phyloP scores from a whole-genome alignment of 2,329 filamentous ascomycete species.

The Colletotrichum ledebouriae region DNA sequence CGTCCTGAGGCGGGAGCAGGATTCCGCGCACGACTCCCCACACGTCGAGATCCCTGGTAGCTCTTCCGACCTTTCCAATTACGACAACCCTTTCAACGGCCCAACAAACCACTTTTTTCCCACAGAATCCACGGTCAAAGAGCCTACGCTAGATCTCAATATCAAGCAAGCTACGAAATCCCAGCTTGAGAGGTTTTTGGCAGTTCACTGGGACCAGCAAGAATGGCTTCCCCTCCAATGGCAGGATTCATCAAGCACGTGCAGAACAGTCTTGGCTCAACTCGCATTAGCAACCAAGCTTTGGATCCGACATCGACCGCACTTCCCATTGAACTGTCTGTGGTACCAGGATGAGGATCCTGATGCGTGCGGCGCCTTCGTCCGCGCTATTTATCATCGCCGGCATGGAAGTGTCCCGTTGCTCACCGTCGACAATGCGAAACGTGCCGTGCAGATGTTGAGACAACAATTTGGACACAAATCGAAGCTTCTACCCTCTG shows the following conservation, averaged over 20 bases:
- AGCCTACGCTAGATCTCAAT: conserved; percentile 3
- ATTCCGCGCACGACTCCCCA: no score
- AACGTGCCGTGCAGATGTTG: conserved; percentile 8
- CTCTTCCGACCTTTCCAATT: not conserved
- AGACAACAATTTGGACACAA: conserved; percentile 8
- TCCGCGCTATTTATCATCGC: conserved; percentile 3
- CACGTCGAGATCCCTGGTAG: not conserved
- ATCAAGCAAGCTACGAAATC: conserved; percentile 10
- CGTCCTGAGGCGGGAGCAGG: not conserved
- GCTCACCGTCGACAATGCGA: conserved; percentile 6
- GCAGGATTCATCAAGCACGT: conserved; percentile 13
- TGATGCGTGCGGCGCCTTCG: not conserved
- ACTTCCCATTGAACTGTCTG: not conserved
- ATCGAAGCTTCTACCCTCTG: not conserved
- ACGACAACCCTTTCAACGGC: not conserved
- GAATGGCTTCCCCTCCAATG: conserved; percentile 13
- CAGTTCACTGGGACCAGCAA: conserved; percentile 1
- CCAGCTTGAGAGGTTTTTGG: conserved; percentile 8
- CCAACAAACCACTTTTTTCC: not conserved
- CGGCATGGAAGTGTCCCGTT: conserved; percentile 2
- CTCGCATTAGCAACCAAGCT: conserved; percentile 5
- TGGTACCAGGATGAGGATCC: conserved; percentile 7
- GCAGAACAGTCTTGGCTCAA: conserved; percentile 8
- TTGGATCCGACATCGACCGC: conserved; percentile 7
- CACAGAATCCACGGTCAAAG: not conserved